These are phyloP conservation scores for Alternaria sp. DNA, from an alignment of 2,329 filamentous ascomycete species.

Conservation along the genomic window DNA sequence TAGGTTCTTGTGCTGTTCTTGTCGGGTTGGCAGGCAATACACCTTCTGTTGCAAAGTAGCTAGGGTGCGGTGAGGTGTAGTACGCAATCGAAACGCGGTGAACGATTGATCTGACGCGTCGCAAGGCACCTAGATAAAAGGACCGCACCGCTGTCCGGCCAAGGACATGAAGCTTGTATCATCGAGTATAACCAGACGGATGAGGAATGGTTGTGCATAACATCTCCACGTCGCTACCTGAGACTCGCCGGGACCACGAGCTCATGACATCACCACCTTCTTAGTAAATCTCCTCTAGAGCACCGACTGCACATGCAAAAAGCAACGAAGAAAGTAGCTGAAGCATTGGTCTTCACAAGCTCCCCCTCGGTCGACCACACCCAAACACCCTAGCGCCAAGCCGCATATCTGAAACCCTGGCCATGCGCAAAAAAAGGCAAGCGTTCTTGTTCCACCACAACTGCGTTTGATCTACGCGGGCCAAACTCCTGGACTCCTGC, in stretches of 20 bases:
- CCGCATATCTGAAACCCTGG: conserved; percentile 17
- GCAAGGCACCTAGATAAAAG: not conserved
- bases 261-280: conserved; percentile 6
- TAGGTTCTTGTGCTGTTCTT: conserved; percentile 2
- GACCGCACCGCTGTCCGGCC: not conserved
- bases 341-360: not conserved
- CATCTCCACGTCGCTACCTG: conserved; percentile 1
- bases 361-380: conserved; percentile 3
- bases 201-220: not conserved
- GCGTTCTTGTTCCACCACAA: conserved; percentile 1
- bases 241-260: not conserved
- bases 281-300: not conserved
- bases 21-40: conserved; percentile 3
- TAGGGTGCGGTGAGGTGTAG: not conserved
- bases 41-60: not conserved
- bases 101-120: conserved; percentile 3
- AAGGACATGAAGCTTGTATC: not conserved
- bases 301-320: not conserved
- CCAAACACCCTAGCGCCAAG: conserved; percentile 15
- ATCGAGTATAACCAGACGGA: not conserved
- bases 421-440: conserved; percentile 6
- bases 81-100: not conserved
- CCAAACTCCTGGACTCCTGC: conserved; percentile 11
- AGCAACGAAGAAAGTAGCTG: not conserved
- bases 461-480: conserved; percentile 21